phyloP scores from a whole-genome alignment of 1,139 yeast species.

The Saccharomyces hybrid region DNA sequence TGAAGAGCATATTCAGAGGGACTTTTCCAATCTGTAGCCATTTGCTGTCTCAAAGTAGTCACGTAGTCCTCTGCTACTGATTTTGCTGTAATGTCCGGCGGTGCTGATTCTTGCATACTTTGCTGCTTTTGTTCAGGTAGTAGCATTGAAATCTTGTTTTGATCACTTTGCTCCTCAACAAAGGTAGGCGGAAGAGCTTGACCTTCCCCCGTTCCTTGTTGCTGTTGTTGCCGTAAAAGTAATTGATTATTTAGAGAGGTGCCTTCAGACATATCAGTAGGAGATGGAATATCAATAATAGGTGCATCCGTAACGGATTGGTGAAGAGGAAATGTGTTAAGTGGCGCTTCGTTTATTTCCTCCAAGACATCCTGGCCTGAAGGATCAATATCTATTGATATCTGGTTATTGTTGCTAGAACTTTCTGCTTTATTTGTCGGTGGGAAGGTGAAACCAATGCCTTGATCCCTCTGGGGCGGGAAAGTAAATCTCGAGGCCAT shows the following conservation, averaged over 20 bases:
- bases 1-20: constrained; percentile 93
- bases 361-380: background rate
- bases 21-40: constrained; percentile 62
- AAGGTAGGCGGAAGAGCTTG: background rate
- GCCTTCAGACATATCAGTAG: constrained; percentile 8
- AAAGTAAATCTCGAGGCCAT: constrained; percentile 13
- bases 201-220: background rate
- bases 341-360: background rate
- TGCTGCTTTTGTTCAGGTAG: background rate
- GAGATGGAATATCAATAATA: constrained; percentile 13
- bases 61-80: constrained; percentile 19
- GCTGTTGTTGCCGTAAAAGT: constrained; percentile 1
- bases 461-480: constrained; percentile 7
- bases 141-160: background rate
- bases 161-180: background rate
- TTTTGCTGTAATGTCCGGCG: constrained; percentile 1
- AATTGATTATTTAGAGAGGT: background rate
- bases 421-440: background rate
- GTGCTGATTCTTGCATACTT: background rate
- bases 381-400: background rate
- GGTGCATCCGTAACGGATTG: constrained; percentile 4
- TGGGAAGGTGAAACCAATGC: background rate
- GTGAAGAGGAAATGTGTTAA: background rate
- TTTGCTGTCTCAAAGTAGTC: constrained; percentile 34
- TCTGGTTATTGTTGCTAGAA: background rate